Evolutionary conservation across 1,139 yeast species (phyloP).

Genomic region (Pichia sp.): DNA sequence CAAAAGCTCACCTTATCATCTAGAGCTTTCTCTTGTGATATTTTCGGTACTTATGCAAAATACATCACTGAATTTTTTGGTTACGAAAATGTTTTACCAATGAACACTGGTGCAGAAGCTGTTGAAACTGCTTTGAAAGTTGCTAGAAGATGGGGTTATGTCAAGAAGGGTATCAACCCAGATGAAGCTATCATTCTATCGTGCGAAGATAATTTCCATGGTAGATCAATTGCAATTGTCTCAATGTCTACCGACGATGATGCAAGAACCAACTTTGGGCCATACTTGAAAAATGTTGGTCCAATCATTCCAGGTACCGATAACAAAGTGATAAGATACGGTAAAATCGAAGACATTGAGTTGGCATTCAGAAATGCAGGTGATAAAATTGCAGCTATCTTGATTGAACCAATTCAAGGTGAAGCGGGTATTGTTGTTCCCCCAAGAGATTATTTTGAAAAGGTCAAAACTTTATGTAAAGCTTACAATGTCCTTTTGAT

Average conservation of each 20-base stretch:
- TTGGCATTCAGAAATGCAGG: slow-evolving; percentile 79
- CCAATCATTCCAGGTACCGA: slow-evolving; percentile 37
- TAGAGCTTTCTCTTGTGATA: slow-evolving; percentile 88
- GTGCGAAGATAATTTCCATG: slow-evolving; percentile 92
- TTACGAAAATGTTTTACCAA: slow-evolving; percentile 91
- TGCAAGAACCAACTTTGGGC: slow-evolving; percentile 85
- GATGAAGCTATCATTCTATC: slow-evolving; percentile 83
- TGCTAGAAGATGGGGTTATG: slow-evolving; percentile 97
- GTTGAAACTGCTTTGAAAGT: slow-evolving; percentile 92
- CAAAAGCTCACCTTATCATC: slow-evolving; percentile 77
- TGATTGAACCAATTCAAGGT: slow-evolving; percentile 96
- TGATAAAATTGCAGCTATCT: slow-evolving; percentile 83
- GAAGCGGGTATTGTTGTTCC: slow-evolving; percentile 99
- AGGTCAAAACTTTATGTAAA: slow-evolving; percentile 70
- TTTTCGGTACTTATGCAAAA: slow-evolving; percentile 82
- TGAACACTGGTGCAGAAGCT: slow-evolving; percentile 99
- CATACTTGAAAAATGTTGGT: slow-evolving; percentile 78
- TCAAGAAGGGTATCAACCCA: slow-evolving; percentile 73
- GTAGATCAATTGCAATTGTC: slow-evolving; percentile 90
- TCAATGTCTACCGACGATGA: slow-evolving; percentile 97
- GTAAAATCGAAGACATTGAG: slow-evolving; percentile 80
- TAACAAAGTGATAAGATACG: slow-evolving; percentile 60
- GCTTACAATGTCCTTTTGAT: slow-evolving; percentile 80
- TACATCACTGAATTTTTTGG: slow-evolving; percentile 82
- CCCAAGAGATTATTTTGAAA: slow-evolving; percentile 67